phyloP scores from a whole-genome alignment of 495 filamentous ascomycete genomes.

The Penicillium alfredii region DNA sequence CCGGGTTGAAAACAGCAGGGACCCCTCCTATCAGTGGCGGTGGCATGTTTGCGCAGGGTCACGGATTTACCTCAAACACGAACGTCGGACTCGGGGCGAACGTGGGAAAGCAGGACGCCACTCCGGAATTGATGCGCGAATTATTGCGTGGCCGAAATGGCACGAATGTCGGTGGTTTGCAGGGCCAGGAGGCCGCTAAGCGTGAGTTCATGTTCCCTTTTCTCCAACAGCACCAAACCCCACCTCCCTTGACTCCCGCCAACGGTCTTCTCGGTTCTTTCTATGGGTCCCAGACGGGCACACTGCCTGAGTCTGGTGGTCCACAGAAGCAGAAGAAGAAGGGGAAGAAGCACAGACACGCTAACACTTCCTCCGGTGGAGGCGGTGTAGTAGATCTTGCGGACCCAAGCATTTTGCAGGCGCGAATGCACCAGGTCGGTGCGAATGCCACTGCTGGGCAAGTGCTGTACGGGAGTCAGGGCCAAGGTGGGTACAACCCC shows the following conservation, averaged over 20 bases:
- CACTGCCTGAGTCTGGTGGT: conserved; percentile 70
- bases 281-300: conserved; percentile 79
- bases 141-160: conserved; percentile 58
- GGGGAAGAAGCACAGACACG: conserved; percentile 99
- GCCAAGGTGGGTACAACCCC: conserved; percentile 97
- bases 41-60: conserved; percentile 70
- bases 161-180: conserved; percentile 50
- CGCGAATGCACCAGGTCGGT: conserved; percentile 87
- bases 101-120: conserved; percentile 62
- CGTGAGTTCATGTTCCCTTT: conserved; percentile 92
- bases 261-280: conserved; percentile 82
- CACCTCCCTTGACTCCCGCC: conserved; percentile 83
- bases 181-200: conserved; percentile 77
- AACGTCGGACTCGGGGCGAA: conserved; percentile 63
- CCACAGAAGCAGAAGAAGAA: conserved; percentile 97
- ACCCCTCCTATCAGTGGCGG: conserved; percentile 78
- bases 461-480: conserved; percentile 83
- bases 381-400: conserved; percentile 98
- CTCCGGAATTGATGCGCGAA: conserved; percentile 74
- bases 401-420: conserved; percentile 99
- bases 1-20: conserved; percentile 88
- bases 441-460: conserved; percentile 62
- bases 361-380: conserved; percentile 99
- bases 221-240: conserved; percentile 75
- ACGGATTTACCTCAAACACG: conserved; percentile 64